Evolutionary conservation across 2,329 filamentous ascomycete species (phyloP), one percentile per base, ranked within the genome.

Genomic region (Neonectria ditissima): DNA sequence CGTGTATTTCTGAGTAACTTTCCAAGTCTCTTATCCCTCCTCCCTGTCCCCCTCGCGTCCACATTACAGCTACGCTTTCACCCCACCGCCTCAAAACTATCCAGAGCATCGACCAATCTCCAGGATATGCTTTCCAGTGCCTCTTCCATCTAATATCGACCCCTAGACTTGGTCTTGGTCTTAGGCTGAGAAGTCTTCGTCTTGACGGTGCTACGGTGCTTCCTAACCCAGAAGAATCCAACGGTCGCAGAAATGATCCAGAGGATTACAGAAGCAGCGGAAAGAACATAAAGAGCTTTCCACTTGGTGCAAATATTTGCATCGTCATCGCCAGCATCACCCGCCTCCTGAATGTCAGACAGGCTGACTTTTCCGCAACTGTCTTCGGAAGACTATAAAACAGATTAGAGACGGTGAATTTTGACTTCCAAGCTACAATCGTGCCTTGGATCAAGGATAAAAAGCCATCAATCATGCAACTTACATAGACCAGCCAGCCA

Each of bases 171-270:
- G 18, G 41, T 22, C 53, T 30, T 30, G 24, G 53, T 16, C 26
- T 45, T 55, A 26, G 24, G 24, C 24, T 26, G 24, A 26, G 24
- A 26, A 26, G 6, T 26, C 24, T 26, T 26, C 24, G 24, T 26
- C 24, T 26, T 26, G 4, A 26, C 24, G 6, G 24, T 26, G 14
- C 45, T 16, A 16, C n/a, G 26, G 28, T 59, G 39, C 48, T 59
- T 53, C 26, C 52, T 59, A 14, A 59, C 56, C 56, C 56, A 59
- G 37, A 45, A 45, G 18, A 26, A 53, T 37, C 56, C 56, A 22
- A 59, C 30, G 6, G 11, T 11, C 2, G 56, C 56, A 45, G 56
- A 44, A 7, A 45, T n/a, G 6, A 59, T n/a, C 56, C 56, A 59
- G 5, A 59, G 47, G 7, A 6, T 26, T 5, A 48, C n/a, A 20